These are phyloP conservation scores for Diddensiella caesifluorescens DNA, from an alignment of 805 yeast species.

Conservation along the genomic window DNA sequence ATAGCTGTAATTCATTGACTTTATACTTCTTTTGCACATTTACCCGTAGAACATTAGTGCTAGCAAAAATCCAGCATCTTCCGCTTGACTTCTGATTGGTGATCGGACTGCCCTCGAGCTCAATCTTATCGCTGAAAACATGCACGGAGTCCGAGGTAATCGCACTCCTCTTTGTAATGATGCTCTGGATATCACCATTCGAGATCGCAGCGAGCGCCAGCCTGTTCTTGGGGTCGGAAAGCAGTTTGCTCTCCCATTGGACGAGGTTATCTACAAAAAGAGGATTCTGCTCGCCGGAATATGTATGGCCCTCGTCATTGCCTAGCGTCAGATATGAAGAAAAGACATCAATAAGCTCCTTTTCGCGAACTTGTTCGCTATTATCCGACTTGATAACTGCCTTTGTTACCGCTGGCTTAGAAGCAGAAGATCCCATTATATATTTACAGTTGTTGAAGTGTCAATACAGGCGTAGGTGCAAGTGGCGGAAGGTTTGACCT, in stretches of 20 bases:
- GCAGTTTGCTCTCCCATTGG: constrained; percentile 44
- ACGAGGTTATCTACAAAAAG: constrained; percentile 27
- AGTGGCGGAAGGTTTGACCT: too few relatives aligned
- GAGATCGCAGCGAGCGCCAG: constrained; percentile 52
- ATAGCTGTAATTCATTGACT: constrained; percentile 64
- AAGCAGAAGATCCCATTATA: constrained; percentile 7
- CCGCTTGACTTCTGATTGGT: constrained; percentile 75
- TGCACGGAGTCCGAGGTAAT: constrained; percentile 19
- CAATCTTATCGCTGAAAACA: constrained; percentile 42
- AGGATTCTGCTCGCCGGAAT: constrained; percentile 1
- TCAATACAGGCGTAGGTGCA: too few relatives aligned
- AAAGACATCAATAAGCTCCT: neutral
- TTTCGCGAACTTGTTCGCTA: neutral
- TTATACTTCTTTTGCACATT: constrained; percentile 57
- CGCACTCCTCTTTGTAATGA: constrained; percentile 30
- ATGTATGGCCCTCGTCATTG: neutral
- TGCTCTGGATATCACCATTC: constrained; percentile 39
- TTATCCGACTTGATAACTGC: neutral
- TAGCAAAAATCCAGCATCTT: constrained; percentile 86
- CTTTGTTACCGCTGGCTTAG: constrained; percentile 2
- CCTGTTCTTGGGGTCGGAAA: constrained; percentile 45
- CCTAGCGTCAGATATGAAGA: constrained; percentile 3
- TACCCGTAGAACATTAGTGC: constrained; percentile 67
- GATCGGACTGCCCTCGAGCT: constrained; percentile 57
- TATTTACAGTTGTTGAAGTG: too few relatives aligned